Base-by-base conservation (phyloP, 2,329 filamentous ascomycete species). In the Ascosphaera pollenicola region DNA sequence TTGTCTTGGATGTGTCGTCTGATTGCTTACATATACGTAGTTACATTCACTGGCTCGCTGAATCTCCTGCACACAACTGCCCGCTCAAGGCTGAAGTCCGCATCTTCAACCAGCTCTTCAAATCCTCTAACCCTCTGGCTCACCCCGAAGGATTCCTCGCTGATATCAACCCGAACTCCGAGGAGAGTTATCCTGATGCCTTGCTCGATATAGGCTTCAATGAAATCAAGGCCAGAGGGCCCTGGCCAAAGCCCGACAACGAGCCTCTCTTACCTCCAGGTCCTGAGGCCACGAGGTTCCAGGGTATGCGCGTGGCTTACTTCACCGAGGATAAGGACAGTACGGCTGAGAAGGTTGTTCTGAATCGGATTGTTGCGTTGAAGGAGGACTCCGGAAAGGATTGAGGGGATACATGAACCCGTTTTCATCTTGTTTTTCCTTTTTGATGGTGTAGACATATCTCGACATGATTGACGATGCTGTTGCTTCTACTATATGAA, bases 341-440 rank as follows among this genome's bases (percentile, higher is more conserved):
- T 43, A 78, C 73, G 0, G 70, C 73, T 24, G 79, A 82, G n/a
- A 81, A 77, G 56, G 65, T 92, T 46, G 71, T 95, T 37, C 61
- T 95, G 21, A 95, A 95, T 61, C 70, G 83, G 39, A 94, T 95
- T 51, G 85, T 95, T 17, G 81, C 78, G 37, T 59, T 94, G 51
- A 92, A 92, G 63, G 85, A 93, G 59, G 82, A 91, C 52, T 62
- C 70, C 2, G 42, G 41, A 3, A 46, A 47, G 39, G 37, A 37
- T 19, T 13, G 21, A 36, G 19, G 2, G 15, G 21, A 10, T 5
- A 24, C 4, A 24, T 24, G 4, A 10, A 4, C 21, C 10, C 21
- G 4, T 24, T 24, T 24, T 10, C 21, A 4, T 24, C 10, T 24
- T 24, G 21, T 10, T 24, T 5, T 10, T 24, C 10, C 10, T 24